These are phyloP conservation scores for Emmonsiellopsis sp. DNA, from an alignment of 2,329 filamentous ascomycete species.

Conservation along the genomic window DNA sequence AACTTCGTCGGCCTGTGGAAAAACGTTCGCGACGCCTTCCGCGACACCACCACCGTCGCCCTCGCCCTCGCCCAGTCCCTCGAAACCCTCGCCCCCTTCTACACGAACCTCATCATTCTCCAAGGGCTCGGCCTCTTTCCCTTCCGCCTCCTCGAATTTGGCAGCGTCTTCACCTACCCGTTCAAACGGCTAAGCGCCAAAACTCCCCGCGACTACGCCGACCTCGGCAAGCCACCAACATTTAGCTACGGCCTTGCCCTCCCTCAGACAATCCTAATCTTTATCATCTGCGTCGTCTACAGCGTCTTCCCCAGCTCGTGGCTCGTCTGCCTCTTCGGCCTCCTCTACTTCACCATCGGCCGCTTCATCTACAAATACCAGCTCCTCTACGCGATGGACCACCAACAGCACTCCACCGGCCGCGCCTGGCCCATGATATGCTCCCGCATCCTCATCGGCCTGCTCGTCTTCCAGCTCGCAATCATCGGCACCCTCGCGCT, in stretches of 20 bases:
- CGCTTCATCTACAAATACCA: slow-evolving; percentile 96
- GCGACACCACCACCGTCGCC: slow-evolving; percentile 71
- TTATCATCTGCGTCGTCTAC: slow-evolving; percentile 94
- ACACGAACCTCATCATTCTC: slow-evolving; percentile 86
- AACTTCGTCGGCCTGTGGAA: slow-evolving; percentile 60
- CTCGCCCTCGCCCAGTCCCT: slow-evolving; percentile 67
- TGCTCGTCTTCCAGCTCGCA: slow-evolving; percentile 82
- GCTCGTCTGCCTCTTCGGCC: slow-evolving; percentile 66
- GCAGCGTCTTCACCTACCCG: slow-evolving; percentile 74
- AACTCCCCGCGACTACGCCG: slow-evolving; percentile 81
- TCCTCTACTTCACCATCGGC: slow-evolving; percentile 60
- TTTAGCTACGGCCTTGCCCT: slow-evolving; percentile 97
- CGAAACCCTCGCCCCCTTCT: slow-evolving; percentile 68
- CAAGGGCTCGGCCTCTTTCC: slow-evolving; percentile 92
- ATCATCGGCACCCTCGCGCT: slow-evolving; percentile 81
- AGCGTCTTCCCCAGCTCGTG: slow-evolving; percentile 74
- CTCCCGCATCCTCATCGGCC: slow-evolving; percentile 75
- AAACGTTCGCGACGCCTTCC: slow-evolving; percentile 61
- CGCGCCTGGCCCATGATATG: slow-evolving; percentile 95
- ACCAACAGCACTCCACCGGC: slow-evolving; percentile 87
- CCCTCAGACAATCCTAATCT: slow-evolving; percentile 82
- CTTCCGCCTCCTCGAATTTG: slow-evolving; percentile 82
- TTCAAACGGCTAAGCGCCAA: slow-evolving; percentile 68
- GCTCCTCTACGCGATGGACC: slow-evolving; percentile 95
- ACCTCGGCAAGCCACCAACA: slow-evolving; percentile 69